Evolutionary conservation across 2,329 filamentous ascomycete species (phyloP).

Genomic region (Aspergillus sp.): DNA sequence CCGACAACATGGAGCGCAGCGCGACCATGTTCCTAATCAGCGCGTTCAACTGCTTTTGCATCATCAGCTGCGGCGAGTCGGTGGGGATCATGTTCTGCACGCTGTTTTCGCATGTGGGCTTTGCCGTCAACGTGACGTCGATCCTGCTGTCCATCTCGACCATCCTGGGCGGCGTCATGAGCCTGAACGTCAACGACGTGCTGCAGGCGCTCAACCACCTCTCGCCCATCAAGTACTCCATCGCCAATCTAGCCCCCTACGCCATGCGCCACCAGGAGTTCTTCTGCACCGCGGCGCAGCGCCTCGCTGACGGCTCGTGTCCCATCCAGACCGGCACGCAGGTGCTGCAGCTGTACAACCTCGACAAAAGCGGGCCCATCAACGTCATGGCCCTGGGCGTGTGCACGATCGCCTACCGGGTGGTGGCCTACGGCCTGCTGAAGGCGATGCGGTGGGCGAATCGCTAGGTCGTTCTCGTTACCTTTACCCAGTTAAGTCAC

Average conservation of each 20-base stretch:
- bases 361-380: constrained; percentile 59
- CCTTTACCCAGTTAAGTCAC: not conserved
- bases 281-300: constrained; percentile 61
- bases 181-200: constrained; percentile 64
- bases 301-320: constrained; percentile 59
- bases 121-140: constrained; percentile 70
- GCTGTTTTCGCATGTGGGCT: constrained; percentile 69
- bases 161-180: constrained; percentile 69
- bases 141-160: constrained; percentile 68
- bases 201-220: constrained; percentile 69
- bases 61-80: constrained; percentile 72
- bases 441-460: constrained; percentile 26
- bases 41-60: constrained; percentile 67
- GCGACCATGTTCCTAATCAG: constrained; percentile 64
- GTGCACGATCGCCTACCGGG: constrained; percentile 62
- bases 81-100: constrained; percentile 80
- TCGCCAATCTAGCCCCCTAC: constrained; percentile 65
- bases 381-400: constrained; percentile 63
- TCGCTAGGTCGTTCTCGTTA: constrained; percentile 10
- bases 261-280: constrained; percentile 61
- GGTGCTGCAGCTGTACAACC: constrained; percentile 64
- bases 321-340: constrained; percentile 66
- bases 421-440: constrained; percentile 47
- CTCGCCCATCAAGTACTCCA: constrained; percentile 66
- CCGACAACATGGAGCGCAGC: constrained; percentile 63